These are phyloP conservation scores for Aethionema arabicum DNA, from an alignment of 345 rosid species.

Conservation along the genomic window DNA sequence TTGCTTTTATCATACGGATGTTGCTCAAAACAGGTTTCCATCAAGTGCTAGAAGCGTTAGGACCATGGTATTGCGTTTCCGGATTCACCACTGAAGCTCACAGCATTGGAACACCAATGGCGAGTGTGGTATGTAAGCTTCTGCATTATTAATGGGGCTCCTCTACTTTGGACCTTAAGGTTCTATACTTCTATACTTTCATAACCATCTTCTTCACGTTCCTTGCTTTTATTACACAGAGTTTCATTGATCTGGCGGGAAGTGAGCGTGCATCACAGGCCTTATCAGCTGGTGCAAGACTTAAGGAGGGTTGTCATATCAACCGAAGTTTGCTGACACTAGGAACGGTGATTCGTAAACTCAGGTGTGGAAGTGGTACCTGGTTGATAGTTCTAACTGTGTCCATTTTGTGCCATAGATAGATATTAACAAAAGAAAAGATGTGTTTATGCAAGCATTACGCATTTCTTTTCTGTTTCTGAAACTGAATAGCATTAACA, in stretches of 20 bases:
- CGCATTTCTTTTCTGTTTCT: constrained; percentile 17
- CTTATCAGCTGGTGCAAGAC: constrained; percentile 79
- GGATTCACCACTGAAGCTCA: no score
- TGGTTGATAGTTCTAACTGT: background rate
- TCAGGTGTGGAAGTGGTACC: constrained; percentile 53
- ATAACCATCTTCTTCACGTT: constrained; percentile 12
- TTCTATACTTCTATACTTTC: constrained; percentile 3
- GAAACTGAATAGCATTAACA: constrained; percentile 15
- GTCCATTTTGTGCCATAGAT: constrained; percentile 5
- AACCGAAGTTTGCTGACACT: constrained; percentile 93
- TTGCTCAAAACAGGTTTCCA: no score
- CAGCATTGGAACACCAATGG: no score
- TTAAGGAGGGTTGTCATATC: constrained; percentile 97
- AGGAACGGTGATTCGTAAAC: constrained; percentile 94
- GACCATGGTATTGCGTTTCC: no score
- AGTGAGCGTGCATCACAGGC: constrained; percentile 98
- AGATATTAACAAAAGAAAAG: constrained; percentile 9
- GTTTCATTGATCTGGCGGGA: constrained; percentile 94
- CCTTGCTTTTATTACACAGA: constrained; percentile 49
- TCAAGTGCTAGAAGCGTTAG: no score
- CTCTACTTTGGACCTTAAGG: constrained; percentile 15
- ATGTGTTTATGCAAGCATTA: background rate
- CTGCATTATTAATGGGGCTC: background rate
- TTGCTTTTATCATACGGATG: no score
- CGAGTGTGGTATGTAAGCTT: constrained; percentile 74